These are phyloP conservation scores for Solanum medicagineum DNA, from an alignment of 257 asterid species.

Conservation along the genomic window DNA sequence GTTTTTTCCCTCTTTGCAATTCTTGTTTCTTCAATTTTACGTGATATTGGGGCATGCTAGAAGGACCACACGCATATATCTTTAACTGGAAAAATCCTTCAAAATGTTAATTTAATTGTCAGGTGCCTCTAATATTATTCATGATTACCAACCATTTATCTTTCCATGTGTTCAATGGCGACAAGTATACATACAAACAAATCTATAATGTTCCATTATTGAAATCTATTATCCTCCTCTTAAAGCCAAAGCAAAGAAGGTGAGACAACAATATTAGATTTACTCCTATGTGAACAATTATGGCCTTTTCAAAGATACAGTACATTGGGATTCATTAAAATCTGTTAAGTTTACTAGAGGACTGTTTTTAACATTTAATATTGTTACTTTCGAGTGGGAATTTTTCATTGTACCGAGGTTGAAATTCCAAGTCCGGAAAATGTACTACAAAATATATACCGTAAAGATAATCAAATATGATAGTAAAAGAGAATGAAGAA, in stretches of 20 bases:
- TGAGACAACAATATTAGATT: background rate
- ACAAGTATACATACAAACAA: background rate
- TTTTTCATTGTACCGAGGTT: background rate
- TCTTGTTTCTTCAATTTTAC: background rate
- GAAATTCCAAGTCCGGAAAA: background rate
- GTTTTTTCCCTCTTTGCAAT: background rate
- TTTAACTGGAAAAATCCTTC: background rate
- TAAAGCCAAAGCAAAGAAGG: background rate
- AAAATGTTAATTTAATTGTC: background rate
- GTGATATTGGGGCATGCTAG: conserved; percentile 1
- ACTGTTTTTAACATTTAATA: background rate
- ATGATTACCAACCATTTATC: background rate
- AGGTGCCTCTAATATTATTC: background rate
- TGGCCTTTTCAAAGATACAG: background rate
- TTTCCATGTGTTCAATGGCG: background rate
- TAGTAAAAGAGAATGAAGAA: too few relatives aligned
- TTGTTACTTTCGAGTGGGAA: background rate
- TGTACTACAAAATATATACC: too few relatives aligned
- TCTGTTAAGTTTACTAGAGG: background rate
- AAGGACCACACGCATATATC: background rate
- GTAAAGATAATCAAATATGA: background rate
- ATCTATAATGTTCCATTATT: background rate
- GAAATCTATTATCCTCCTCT: background rate
- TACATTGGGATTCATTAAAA: background rate
- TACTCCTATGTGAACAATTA: background rate